A percentile compares a stretch with the other conserved stretches of the same genome.
phyloP scores from a whole-genome alignment of 1,139 yeast genomes.

The Yamadazyma epiphylla region DNA sequence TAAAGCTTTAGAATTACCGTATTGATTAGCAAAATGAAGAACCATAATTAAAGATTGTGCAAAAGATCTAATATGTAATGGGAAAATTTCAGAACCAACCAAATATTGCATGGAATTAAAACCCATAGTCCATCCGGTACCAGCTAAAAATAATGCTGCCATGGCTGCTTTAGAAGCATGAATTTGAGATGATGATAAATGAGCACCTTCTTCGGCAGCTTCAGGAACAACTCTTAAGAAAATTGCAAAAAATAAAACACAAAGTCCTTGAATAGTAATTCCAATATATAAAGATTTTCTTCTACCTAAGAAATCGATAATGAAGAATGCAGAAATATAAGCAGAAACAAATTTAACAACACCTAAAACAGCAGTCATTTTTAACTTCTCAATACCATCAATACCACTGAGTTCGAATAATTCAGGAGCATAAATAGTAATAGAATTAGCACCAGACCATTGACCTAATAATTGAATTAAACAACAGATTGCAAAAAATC shows the following conservation, averaged over 20 bases:
- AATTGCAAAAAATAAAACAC: constrained; percentile 39
- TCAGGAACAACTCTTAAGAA: constrained; percentile 46
- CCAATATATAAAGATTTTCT: constrained; percentile 39
- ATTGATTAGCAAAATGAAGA: constrained; percentile 57
- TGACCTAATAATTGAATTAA: constrained; percentile 53
- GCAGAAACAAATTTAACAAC: constrained; percentile 45
- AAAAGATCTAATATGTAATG: constrained; percentile 49
- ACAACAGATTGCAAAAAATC: constrained; percentile 42
- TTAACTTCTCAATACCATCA: constrained; percentile 28
- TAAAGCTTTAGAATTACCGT: constrained; percentile 55
- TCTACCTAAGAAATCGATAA: constrained; percentile 47
- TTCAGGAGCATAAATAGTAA: constrained; percentile 58
- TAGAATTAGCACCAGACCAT: constrained; percentile 62
- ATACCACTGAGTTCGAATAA: constrained; percentile 51
- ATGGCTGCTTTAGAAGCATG: constrained; percentile 48
- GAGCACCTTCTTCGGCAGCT: constrained; percentile 26
- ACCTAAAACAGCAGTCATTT: constrained; percentile 48
- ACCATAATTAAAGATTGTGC: constrained; percentile 56
- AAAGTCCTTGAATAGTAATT: constrained; percentile 27
- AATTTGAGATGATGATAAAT: constrained; percentile 25
- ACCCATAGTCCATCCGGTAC: constrained; percentile 62
- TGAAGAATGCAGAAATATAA: constrained; percentile 42
- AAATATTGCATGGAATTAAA: constrained; percentile 59
- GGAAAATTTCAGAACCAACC: constrained; percentile 57
- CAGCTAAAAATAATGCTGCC: constrained; percentile 50